Evolutionary conservation across 768 basidiomycete species (phyloP), one percentile per base, ranked within the genome.

Genomic region (Pleurotus salmoneostramineus): DNA sequence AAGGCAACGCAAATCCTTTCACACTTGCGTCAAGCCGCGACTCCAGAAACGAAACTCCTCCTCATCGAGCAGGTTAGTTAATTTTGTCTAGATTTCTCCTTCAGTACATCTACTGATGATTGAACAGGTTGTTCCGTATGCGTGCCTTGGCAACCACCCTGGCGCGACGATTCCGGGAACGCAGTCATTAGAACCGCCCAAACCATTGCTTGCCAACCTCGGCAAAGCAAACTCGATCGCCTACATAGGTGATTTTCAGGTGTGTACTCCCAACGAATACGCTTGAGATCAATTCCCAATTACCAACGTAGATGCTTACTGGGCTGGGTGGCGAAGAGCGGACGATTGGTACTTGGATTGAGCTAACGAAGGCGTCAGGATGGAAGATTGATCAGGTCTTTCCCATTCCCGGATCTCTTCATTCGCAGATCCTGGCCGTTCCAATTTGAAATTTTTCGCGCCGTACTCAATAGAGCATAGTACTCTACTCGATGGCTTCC

Each of bases 311-410:
- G 70, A 71, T 74, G 71, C 49, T 69, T 56, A 65, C 60, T 7
- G 40, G 66, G 3, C 50, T 68, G 54, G 66, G 70, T 46, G 70
- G 66, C 7, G 58, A 66, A 58, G 72, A 72, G 50, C 67, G 70
- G 47, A 73, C 69, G 5, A 50, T 67, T 14, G 59, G 59, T 6
- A 58, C 68, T 15, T 68, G 67, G 42, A 15, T 62, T 3, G 61
- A 62, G 15, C 63, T 73, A 2, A 61, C 63, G 2, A 37, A 56
- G 8, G 60, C 60, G 4, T 32, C 64, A 12, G 71, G 71, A 1
- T 73, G 72, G 72, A 71, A 68, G 60, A 56, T 56, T 31, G 17
- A 10, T 2, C 14, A 56, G 42, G 46, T 56, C 17, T 27, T 46
- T 5, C 43, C 8, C 3, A 34, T 56, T 34, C 56, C 56, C 32